Conservation (phyloP, 306 rosid genomes). For the Lagenaria siceraria region DNA sequence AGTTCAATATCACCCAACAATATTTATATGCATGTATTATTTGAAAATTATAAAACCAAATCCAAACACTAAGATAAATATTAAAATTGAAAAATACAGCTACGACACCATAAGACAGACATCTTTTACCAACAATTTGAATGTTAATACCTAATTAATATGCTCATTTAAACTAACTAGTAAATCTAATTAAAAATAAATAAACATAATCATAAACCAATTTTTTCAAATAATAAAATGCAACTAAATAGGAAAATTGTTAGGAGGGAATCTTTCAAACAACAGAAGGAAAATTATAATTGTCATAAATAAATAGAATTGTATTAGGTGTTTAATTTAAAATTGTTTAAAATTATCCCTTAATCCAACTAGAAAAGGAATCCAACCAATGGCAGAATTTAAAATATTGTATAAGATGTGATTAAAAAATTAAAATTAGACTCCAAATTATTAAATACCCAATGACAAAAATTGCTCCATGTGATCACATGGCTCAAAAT, state of each 20-base stretch:
- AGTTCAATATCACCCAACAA: too few species aligned
- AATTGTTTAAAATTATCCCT: background rate
- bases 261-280: background rate
- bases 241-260: background rate
- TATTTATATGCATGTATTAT: background rate
- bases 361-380: background rate
- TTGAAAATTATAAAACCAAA: background rate
- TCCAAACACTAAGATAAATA: too few species aligned
- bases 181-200: background rate
- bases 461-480: slow-evolving; percentile 42
- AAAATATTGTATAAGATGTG: background rate
- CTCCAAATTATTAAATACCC: background rate
- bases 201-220: background rate
- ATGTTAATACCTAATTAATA: background rate
- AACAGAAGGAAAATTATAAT: background rate
- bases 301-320: background rate
- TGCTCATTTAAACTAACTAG: background rate
- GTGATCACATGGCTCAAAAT: slow-evolving; percentile 65
- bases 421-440: background rate
- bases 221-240: background rate
- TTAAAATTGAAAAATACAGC: too few species aligned
- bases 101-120: background rate
- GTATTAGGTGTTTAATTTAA: background rate
- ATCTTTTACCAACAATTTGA: background rate
- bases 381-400: background rate